Conservation (phyloP, 23 red algal species). For the Chondrus crispus region DNA sequence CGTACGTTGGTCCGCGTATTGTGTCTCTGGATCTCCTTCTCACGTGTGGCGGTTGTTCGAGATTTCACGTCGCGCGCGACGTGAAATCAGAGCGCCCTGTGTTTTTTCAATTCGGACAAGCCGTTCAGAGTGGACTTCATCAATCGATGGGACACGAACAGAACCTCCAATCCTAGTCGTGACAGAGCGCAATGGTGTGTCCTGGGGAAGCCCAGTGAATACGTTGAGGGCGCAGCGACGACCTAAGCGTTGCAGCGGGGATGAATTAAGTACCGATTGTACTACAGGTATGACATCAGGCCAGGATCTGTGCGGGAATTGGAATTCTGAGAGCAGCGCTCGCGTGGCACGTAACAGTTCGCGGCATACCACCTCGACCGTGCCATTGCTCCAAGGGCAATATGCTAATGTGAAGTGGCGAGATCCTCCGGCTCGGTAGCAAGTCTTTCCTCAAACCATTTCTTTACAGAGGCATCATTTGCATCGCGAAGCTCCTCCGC, state of each 20-base stretch:
- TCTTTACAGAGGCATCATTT: slow-evolving; percentile 5
- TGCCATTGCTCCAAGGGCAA: background rate
- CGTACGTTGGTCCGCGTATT: too few species aligned
- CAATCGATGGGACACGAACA: too few species aligned
- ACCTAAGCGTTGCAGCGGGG: background rate
- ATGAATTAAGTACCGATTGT: background rate
- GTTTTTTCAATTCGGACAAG: too few species aligned
- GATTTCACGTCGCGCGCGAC: too few species aligned
- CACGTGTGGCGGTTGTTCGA: too few species aligned
- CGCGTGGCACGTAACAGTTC: background rate
- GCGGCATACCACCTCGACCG: background rate
- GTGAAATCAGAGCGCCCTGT: too few species aligned
- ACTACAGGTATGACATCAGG: background rate
- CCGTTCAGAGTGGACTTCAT: too few species aligned
- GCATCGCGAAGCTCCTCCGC: background rate
- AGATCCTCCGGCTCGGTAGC: background rate
- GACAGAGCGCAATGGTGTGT: background rate
- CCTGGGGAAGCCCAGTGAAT: background rate
- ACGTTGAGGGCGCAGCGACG: background rate
- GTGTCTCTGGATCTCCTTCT: too few species aligned
- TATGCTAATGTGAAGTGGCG: slow-evolving; percentile 1
- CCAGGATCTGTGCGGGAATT: background rate
- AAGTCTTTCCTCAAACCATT: background rate
- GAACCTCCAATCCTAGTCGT: too few species aligned
- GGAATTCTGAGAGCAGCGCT: background rate